Base-by-base conservation (phyloP, 495 filamentous ascomycete genomes). In the Cudoniella acicularis region DNA sequence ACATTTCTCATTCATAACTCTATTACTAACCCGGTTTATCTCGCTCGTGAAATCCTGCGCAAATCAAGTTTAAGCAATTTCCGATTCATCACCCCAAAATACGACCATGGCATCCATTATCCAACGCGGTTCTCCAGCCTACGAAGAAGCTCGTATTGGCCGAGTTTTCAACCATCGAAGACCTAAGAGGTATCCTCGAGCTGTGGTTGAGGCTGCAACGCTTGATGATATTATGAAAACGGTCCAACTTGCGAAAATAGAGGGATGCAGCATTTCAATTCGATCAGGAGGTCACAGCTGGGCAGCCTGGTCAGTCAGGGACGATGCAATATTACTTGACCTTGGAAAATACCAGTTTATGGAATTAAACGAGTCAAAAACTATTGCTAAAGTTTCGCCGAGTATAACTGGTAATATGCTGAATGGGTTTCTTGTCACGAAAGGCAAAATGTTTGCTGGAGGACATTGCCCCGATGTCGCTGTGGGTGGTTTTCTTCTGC, bases 401-500 rank as follows among this genome's bases (percentile, higher is more conserved):
- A 76, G 75, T 24, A 68, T 70, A 11, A 82, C 77, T 3, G 77
- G 78, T 0, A 52, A 55, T 16, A 67, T 73, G 54, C 60, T 82
- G 9, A 81, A 79, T 63, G 64, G 59, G 0, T 65, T 64, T 43
- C 61, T 84, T 25, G 47, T 24, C 2, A 47, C 60, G 26, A 60
- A 72, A 46, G 74, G 68, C 0, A 56, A 72, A 21, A 74, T 80
- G 69, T 83, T 82, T 65, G 70, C 70, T 2, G 79, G 74, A 1
- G 80, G 79, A 0, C 81, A 84, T 64, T 83, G 79, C 62, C 80
- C 80, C 3, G 79, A 82, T 63, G 80, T 83, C 21, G 81, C 78
- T 1, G 55, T 84, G 10, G 81, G 81, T 3, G 81, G 80, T 0
- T 83, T 82, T 54, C 62, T 83, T 25, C 62, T 83, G 6, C 79